Base-by-base conservation (phyloP, 2,329 filamentous ascomycete genomes). In the Claviceps maximensis region DNA sequence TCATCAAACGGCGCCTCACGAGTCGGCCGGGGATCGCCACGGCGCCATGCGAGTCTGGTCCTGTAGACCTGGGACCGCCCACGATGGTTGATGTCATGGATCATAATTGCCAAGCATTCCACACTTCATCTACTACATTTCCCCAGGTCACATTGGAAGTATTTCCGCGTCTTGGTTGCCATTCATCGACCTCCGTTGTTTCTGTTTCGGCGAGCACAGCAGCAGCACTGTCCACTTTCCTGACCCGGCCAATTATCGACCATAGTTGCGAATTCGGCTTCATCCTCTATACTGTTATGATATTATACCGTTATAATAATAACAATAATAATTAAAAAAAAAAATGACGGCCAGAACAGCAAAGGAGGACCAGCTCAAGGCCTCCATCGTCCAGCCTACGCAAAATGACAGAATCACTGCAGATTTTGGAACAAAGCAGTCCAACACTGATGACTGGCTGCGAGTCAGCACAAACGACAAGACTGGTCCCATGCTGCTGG, bases 391-490 rank as follows among this genome's bases (percentile, higher is more conserved):
- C 52, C 75, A 87, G 62, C 74, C 80, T 2, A 69, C 77, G 46
- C 68, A 76, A 49, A 74, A 79, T 40, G 72, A 76, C 33, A 74
- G 78, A 41, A 79, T 89, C 58, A 91, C 87, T 0, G 84, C 83
- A 49, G 88, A 95, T 62, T 87, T 77, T 69, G 89, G 89, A 23
- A 80, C 84, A 29, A 87, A 84, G 67, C 77, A 89, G 61, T 71
- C 73, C 44, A 84, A 84, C 60, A 83, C 84, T 1, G 89, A 95
- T 62, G 77, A 89, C 63, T 93, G 87, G 87, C 72, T 94, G 52
- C 80, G 78, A 51, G 75, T 84, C 5, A 76, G 72, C 27, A 81
- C 71, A 38, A 74, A 81, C 3, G 76, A 86, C 47, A 72, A 80
- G 53, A 81, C 75, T 2, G 87, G 87, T 0, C 85, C 87, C 0